Base-by-base conservation (phyloP, 1,284 basidiomycete species). In the Puccinia horiana region DNA sequence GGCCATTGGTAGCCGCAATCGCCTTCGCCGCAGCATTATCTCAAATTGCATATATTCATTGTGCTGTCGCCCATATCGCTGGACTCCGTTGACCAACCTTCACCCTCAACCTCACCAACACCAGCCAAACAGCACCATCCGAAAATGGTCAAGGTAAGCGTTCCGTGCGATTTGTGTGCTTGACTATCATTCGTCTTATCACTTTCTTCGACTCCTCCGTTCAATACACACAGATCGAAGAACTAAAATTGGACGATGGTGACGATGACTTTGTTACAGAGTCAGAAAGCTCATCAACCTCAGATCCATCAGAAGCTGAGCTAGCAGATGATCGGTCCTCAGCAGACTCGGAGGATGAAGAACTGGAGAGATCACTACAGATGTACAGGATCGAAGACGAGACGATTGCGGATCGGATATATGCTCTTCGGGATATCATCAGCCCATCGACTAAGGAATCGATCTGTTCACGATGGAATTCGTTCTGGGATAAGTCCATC, bases 391-490 rank as follows among this genome's bases (percentile, higher is more conserved):
- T 84, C 9, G 76, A 80, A 37, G 73, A 84, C 9, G 96, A 99
- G 88, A 91, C 95, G n/a, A 84, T 98, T 85, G 90, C 91, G 85
- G 94, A 98, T 88, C 93, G 96, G 83, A 85, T 99, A 86, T 90
- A 91, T 82, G 96, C 96, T 32, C 92, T 99, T 86, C 92, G 93
- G 84, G 96, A 99, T 90, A 98, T 99, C 86, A 91, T 99, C 12
- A 93, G 95, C 1, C 96, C 97, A 29, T 89, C 92, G 23, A 96
- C 95, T 49, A 92, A 97, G 83, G 91, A 90, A 54, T 89, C 90
- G 56, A 90, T 90, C 79, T 86, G 93, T 84, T 88, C 90, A 40
- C 89, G 89, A 78, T 91, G 93, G 0, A 89, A 91, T 18, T 89
- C 90, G 9, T 90, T 92, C 85, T 82, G 94, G 63, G 92, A 91